These are phyloP conservation scores for Mycena rosella DNA, from an alignment of 768 basidiomycete species.

Conservation along the genomic window DNA sequence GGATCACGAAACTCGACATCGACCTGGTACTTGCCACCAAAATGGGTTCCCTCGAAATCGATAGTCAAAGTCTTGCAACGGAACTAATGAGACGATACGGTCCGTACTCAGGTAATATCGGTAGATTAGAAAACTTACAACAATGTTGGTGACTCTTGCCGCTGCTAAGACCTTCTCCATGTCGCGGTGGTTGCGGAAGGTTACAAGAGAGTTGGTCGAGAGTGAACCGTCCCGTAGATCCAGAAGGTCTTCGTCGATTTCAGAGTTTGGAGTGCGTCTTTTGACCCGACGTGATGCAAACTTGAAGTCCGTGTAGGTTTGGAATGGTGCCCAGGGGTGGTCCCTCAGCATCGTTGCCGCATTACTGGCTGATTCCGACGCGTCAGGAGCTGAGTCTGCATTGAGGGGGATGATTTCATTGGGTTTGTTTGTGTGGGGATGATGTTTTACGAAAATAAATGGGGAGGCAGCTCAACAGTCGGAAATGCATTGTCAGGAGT, in stretches of 20 bases:
- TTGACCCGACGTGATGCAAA: slow-evolving; percentile 4
- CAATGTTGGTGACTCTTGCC: slow-evolving; percentile 22
- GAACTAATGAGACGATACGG: slow-evolving; percentile 29
- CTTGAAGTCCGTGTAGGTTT: slow-evolving; percentile 14
- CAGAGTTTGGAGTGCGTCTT: slow-evolving; percentile 10
- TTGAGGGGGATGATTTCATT: slow-evolving; percentile 27
- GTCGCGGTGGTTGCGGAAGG: slow-evolving; percentile 24
- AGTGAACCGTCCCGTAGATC: slow-evolving; percentile 6
- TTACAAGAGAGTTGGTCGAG: slow-evolving; percentile 13
- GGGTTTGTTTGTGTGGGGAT: slow-evolving; percentile 16
- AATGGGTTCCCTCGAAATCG: too few species aligned
- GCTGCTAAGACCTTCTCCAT: slow-evolving; percentile 20
- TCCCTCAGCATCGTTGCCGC: not conserved
- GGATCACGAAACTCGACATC: slow-evolving; percentile 7
- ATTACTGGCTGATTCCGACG: too few species aligned
- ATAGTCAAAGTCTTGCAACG: slow-evolving; percentile 1
- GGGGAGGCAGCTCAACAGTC: slow-evolving; percentile 9
- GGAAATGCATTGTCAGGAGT: not conserved
- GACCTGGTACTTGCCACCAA: slow-evolving; percentile 14
- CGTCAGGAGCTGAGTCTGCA: not conserved
- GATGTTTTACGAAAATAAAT: slow-evolving; percentile 27
- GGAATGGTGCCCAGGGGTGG: slow-evolving; percentile 28
- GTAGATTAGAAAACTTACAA: slow-evolving; percentile 12
- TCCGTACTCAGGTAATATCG: not conserved
- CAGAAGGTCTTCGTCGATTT: slow-evolving; percentile 27